Conservation (phyloP, 768 basidiomycete species). For the Mycena maculata region DNA sequence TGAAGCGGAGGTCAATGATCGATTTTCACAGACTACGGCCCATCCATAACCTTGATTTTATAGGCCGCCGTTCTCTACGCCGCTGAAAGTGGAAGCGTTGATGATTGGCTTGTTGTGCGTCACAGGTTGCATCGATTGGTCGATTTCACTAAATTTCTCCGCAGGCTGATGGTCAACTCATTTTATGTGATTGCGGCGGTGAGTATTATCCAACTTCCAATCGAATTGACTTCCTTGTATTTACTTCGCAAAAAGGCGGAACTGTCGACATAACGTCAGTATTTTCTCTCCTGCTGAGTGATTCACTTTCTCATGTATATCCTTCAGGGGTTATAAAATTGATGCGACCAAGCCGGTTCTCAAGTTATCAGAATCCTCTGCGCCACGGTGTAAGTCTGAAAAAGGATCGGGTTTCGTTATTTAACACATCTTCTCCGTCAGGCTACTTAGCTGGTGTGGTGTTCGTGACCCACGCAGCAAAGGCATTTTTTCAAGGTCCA, state of each 20-base stretch:
- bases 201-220: neutral
- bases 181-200: conserved; percentile 49
- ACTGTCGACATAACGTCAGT: conserved; percentile 38
- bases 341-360: conserved; percentile 21
- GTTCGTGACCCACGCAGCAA: conserved; percentile 35
- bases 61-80: conserved; percentile 38
- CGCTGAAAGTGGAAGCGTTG: conserved; percentile 34
- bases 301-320: neutral
- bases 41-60: neutral
- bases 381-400: conserved; percentile 33
- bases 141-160: neutral
- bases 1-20: conserved; percentile 30
- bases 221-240: no score
- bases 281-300: neutral
- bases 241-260: conserved; percentile 17
- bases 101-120: conserved; percentile 37
- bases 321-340: conserved; percentile 35
- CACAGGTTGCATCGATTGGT: neutral
- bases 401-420: neutral
- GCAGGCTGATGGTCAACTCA: conserved; percentile 35
- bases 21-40: neutral
- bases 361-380: conserved; percentile 31
- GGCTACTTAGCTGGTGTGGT: conserved; percentile 39
- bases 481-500: conserved; percentile 30
- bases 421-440: neutral